A percentile compares a stretch with the other conserved stretches of the same genome.
These are phyloP conservation scores for Hyaloperonospora arabidopsidis DNA, from an alignment of 352 stramenopile species.

Conservation along the genomic window DNA sequence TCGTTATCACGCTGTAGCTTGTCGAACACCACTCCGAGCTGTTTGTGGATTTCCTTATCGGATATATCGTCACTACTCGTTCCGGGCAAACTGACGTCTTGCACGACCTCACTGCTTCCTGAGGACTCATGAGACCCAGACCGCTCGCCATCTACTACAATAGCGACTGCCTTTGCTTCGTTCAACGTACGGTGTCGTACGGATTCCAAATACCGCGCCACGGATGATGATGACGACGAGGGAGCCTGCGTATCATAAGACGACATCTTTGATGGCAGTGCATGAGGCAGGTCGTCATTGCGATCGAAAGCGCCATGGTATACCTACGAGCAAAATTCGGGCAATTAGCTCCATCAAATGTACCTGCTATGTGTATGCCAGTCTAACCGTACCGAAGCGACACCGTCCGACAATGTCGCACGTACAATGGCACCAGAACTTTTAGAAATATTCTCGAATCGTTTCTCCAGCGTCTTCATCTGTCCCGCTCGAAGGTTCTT, in stretches of 20 bases:
- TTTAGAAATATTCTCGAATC: slow-evolving; percentile 33
- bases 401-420: background rate
- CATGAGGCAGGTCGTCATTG: slow-evolving; percentile 9
- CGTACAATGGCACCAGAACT: background rate
- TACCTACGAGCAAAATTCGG: slow-evolving; percentile 4
- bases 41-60: slow-evolving; percentile 55
- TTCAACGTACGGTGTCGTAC: slow-evolving; percentile 38
- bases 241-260: slow-evolving; percentile 37
- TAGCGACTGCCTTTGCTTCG: slow-evolving; percentile 24
- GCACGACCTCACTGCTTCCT: slow-evolving; percentile 25
- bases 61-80: slow-evolving; percentile 23
- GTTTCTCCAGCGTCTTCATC: slow-evolving; percentile 66
- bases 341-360: background rate
- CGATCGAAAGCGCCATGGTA: background rate
- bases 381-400: slow-evolving; percentile 10
- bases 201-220: slow-evolving; percentile 45
- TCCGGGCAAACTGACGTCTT: slow-evolving; percentile 12
- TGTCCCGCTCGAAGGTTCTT: slow-evolving; percentile 69
- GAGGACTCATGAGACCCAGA: slow-evolving; percentile 44
- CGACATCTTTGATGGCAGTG: slow-evolving; percentile 41
- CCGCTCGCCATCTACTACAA: slow-evolving; percentile 13
- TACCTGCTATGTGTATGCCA: background rate
- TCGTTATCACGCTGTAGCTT: slow-evolving; percentile 59
- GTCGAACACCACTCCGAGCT: slow-evolving; percentile 45
- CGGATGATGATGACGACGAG: slow-evolving; percentile 43